Base-by-base conservation (phyloP, 1,284 basidiomycete genomes). In the Porogramme epimiltina region DNA sequence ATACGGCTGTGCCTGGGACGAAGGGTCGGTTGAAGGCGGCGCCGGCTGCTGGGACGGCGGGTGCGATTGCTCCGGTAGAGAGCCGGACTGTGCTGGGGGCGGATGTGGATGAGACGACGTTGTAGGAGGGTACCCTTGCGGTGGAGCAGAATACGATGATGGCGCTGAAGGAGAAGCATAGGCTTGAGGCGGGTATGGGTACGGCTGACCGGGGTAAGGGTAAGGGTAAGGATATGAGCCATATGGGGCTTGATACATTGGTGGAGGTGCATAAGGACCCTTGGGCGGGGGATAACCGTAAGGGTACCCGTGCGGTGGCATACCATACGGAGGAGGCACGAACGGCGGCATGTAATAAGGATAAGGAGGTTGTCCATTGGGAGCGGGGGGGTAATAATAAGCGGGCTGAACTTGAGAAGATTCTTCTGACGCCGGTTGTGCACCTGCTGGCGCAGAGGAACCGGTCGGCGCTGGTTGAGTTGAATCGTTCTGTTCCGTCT, bases 261-360 rank as follows among this genome's bases (percentile, higher is more conserved):
- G 28, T 31, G 28, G 28, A 6, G 59, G 56, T 23, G 61, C 51
- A 41, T 57, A 55, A 2, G 52, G 31, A 0, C 51, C 43, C 28
- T 60, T 55, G 6, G 55, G 50, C 10, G 62, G 52, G 8, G 59
- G 46, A 22, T 63, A 65, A 2, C 52, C 54, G 33, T 61, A 62
- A 4, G 49, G 44, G 31, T 57, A 60, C 11, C 45, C 52, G 0
- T 51, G 42, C 3, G n/a, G n/a, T n/a, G 58, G 56, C 16, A 54
- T 54, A 1, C 54, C 48, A 25, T 69, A 72, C 1, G 67, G 62
- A 2, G 28, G 28, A 31, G 63, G 56, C 62, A 67, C 63, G 23
- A 63, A 63, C 26, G 68, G 70, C 1, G 70, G 64, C 55, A 67
- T 60, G 49, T 72, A 74, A 61, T 70, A 75, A 6, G 71, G 64